phyloP scores from a whole-genome alignment of 1,139 yeast genomes.

The Nakaseomyces kungkrabaensis region DNA sequence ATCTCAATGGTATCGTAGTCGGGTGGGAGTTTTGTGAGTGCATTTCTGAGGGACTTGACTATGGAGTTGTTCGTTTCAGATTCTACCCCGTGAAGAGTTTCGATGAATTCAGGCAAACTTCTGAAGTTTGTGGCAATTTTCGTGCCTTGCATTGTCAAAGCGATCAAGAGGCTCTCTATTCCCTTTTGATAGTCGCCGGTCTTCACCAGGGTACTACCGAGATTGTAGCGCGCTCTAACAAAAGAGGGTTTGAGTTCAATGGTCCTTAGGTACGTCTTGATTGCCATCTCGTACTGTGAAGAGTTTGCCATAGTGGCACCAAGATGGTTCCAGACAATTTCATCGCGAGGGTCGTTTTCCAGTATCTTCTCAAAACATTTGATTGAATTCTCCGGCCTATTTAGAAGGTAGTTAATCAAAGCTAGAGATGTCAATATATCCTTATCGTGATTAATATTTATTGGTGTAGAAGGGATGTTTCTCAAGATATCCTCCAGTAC shows the following conservation, averaged over 20 bases:
- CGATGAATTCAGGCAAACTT: neutral
- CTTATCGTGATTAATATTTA: neutral
- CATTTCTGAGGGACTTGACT: neutral
- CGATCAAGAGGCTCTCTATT: neutral
- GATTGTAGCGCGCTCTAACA: slow-evolving; percentile 3
- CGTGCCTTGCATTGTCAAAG: neutral
- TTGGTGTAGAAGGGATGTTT: neutral
- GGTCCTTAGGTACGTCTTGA: neutral
- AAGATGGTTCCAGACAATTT: slow-evolving; percentile 1
- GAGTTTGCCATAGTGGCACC: slow-evolving; percentile 5
- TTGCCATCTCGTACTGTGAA: neutral
- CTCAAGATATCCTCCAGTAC: neutral
- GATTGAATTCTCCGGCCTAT: neutral
- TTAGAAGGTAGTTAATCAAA: neutral
- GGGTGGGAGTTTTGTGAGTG: neutral
- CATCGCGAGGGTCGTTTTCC: neutral
- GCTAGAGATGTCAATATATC: slow-evolving; percentile 2
- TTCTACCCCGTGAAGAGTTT: neutral
- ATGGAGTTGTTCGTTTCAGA: neutral
- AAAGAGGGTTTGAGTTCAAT: slow-evolving; percentile 2
- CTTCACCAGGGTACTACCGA: slow-evolving; percentile 2
- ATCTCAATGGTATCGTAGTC: neutral
- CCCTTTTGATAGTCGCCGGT: neutral
- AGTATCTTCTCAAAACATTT: slow-evolving; percentile 1
- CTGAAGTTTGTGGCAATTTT: neutral